phyloP scores from a whole-genome alignment of 495 filamentous ascomycete species.

The Aspergillus funiculosus region DNA sequence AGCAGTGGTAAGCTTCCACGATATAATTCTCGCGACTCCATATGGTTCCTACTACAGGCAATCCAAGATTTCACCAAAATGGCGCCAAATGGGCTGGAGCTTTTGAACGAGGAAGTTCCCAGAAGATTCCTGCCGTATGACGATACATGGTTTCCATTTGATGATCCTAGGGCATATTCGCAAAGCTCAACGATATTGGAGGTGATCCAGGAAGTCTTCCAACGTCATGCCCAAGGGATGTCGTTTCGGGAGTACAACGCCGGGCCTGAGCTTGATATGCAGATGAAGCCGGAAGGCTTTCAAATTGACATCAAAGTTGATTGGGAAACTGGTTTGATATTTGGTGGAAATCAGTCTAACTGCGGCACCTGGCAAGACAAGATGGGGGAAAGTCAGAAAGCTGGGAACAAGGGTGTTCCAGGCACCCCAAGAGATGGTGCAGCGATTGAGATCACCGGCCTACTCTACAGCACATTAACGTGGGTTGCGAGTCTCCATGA shows the following conservation, averaged over 20 bases:
- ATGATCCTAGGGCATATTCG: conserved; percentile 83
- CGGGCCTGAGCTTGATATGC: conserved; percentile 75
- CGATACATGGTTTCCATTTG: conserved; percentile 79
- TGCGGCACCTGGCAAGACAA: conserved; percentile 99
- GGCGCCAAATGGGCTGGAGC: conserved; percentile 66
- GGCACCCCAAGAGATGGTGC: conserved; percentile 95
- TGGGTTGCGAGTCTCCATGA: conserved; percentile 69
- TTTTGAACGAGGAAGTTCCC: conserved; percentile 71
- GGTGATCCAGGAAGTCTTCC: conserved; percentile 85
- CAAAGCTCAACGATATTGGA: conserved; percentile 74
- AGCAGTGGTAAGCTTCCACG: conserved; percentile 78
- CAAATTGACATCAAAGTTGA: conserved; percentile 84
- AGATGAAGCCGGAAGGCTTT: conserved; percentile 92
- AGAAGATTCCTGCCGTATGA: conserved; percentile 93
- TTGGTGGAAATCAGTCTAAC: conserved; percentile 88
- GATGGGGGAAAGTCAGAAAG: conserved; percentile 96
- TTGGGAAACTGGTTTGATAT: conserved; percentile 88
- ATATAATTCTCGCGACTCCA: conserved; percentile 94
- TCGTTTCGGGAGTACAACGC: conserved; percentile 94
- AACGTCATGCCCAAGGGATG: conserved; percentile 83
- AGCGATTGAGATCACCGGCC: conserved; percentile 87
- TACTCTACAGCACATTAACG: conserved; percentile 78
- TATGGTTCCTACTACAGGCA: conserved; percentile 95
- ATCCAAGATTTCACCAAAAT: conserved; percentile 91
- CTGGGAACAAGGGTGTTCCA: conserved; percentile 88